Percentiles rank a stretch among this genome's conserved stretches.
These are phyloP conservation scores for Fusarium sp. DNA, from an alignment of 2,329 filamentous ascomycete species.

Conservation along the genomic window DNA sequence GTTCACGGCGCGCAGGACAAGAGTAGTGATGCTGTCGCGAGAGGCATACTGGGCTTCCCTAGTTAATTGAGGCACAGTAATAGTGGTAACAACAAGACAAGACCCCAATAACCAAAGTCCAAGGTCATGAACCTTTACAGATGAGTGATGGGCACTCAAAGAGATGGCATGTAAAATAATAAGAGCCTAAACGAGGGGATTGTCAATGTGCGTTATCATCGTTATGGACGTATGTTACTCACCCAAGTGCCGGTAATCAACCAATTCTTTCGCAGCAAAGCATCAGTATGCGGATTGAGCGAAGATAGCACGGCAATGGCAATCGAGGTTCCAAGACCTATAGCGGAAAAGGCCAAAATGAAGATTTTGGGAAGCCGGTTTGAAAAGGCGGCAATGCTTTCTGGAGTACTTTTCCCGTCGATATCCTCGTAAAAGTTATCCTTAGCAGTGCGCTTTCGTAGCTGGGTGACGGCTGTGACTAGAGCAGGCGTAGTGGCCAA, in stretches of 20 bases:
- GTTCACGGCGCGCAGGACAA: conserved; percentile 62
- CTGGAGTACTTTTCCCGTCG: conserved; percentile 76
- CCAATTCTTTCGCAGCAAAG: conserved; percentile 68
- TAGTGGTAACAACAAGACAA: conserved; percentile 57
- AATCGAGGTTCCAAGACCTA: conserved; percentile 68
- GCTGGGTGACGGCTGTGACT: conserved; percentile 51
- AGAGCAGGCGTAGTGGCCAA: conserved; percentile 56
- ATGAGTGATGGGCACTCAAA: conserved; percentile 62
- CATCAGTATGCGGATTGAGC: conserved; percentile 52
- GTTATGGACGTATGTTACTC: conserved; percentile 50
- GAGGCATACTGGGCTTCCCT: conserved; percentile 50
- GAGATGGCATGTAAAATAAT: conserved; percentile 65
- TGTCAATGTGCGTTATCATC: conserved; percentile 3
- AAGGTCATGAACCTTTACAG: conserved; percentile 65
- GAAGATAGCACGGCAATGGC: conserved; percentile 67
- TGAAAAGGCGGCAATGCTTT: conserved; percentile 73
- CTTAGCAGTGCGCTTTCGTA: conserved; percentile 53
- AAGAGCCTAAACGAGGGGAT: conserved; percentile 56
- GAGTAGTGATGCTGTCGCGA: conserved; percentile 54
- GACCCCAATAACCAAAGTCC: conserved; percentile 66
- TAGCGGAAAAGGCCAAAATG: conserved; percentile 65
- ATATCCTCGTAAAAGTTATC: conserved; percentile 73
- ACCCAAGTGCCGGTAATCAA: conserved; percentile 73
- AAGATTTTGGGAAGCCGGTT: conserved; percentile 67
- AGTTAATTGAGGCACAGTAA: conserved; percentile 61